Percentiles rank a stretch among this genome's conserved stretches.
Evolutionary conservation across 129 eudicot genomes (phyloP).

Genomic region (Silybum marianum): DNA sequence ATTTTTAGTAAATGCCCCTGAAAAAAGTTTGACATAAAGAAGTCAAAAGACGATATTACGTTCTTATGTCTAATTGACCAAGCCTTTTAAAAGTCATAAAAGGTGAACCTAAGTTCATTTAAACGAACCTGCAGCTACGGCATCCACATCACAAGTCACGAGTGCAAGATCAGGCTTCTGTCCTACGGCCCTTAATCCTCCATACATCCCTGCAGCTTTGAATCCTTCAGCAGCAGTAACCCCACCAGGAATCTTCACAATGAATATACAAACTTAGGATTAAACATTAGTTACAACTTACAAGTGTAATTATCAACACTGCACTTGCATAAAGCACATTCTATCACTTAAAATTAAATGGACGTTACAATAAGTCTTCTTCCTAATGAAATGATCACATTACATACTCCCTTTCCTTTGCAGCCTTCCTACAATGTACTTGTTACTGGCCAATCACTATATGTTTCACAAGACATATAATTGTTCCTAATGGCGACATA

Average conservation of each 20-base stretch:
- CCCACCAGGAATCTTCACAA: conserved; percentile 83
- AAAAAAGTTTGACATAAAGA: conserved; percentile 16
- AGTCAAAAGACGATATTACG: conserved; percentile 6
- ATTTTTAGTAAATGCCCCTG: conserved; percentile 89
- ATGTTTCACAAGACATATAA: background rate
- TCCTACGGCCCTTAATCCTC: conserved; percentile 89
- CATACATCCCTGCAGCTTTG: conserved; percentile 95
- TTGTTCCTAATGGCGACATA: background rate
- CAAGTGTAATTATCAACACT: conserved; percentile 8
- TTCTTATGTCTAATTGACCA: background rate
- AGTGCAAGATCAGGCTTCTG: conserved; percentile 97
- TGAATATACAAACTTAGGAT: background rate
- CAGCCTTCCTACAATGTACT: too few relatives aligned
- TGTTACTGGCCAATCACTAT: too few relatives aligned
- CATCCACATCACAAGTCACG: conserved; percentile 89
- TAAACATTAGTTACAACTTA: background rate
- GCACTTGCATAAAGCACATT: background rate
- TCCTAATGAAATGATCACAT: background rate
- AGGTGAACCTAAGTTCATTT: conserved; percentile 8
- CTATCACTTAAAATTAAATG: background rate
- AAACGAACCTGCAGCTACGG: conserved; percentile 81
- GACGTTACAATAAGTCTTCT: background rate
- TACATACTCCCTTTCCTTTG: background rate
- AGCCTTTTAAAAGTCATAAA: background rate
- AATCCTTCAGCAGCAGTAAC: conserved; percentile 95